Evolutionary conservation across 176 grass and related monocot genomes (phyloP), one percentile per base, ranked within the genome.

Genomic region (Raddia distichophylla): DNA sequence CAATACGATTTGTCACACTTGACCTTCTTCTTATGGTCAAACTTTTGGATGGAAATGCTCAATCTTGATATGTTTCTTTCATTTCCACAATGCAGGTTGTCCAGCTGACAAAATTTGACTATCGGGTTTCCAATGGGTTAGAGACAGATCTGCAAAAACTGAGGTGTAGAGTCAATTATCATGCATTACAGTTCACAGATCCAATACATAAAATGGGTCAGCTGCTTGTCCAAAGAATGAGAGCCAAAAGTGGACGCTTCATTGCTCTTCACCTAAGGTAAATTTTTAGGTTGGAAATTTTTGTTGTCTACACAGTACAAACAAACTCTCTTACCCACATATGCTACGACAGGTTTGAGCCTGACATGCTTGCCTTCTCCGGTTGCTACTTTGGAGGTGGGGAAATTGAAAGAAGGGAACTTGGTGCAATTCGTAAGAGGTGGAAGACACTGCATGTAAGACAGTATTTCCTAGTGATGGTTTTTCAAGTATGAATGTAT

Each of bases 341-440:
- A 60, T 58, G 27, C 22, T 68, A 62, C 70, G 81, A 71, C 87
- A 99, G 96, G 86, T 99, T 99, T 88, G 97, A 99, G 71, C 85
- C 93, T 60, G 97, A 99, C 80, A 99, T 99, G 93, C 93, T 99
- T n/a, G 93, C 97, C 63, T 99, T 99, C 84, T 95, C 97, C 5
- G 97, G 93, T 58, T 99, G 93, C 84, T 99, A 95, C 82, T 99
- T 91, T 67, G 97, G 93, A 53, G 97, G 97, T 82, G 97, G 97
- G 17, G 90, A 99, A 10, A 91, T 88, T 35, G 97, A 99, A 76
- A 99, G 83, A 84, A 91, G 75, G 48, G 97, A 99, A 85, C 81
- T 99, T 18, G 83, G 86, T 70, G 84, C 71, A 33, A 91, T 99
- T 52, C 92, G 97, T 60, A 99, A 93, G 74, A 92, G 97, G 45